Evolutionary conservation across 352 stramenopile species (phyloP).

Genomic region (Pythium utonaiense): DNA sequence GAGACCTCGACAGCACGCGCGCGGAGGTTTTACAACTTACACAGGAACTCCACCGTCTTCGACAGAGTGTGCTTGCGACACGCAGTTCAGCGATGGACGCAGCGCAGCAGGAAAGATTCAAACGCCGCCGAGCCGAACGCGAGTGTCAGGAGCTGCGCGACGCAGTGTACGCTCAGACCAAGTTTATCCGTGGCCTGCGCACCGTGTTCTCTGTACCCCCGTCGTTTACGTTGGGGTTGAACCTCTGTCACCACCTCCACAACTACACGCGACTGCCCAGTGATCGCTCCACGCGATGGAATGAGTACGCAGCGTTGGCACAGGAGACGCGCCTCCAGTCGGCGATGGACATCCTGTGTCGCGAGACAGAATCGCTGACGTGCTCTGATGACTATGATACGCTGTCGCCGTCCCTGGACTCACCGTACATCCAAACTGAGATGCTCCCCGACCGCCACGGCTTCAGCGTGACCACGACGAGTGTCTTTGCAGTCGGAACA

Average conservation of each 20-base stretch:
- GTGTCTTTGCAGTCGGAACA: conserved; percentile 35
- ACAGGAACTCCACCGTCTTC: conserved; percentile 1
- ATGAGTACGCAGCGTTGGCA: conserved; percentile 14
- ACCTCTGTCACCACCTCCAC: conserved; percentile 7
- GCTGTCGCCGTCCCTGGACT: conserved; percentile 2
- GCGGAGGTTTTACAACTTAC: neutral
- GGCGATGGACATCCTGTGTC: conserved; percentile 18
- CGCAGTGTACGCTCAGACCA: conserved; percentile 8
- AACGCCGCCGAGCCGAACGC: conserved; percentile 10
- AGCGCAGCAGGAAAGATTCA: neutral
- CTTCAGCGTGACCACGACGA: conserved; percentile 30
- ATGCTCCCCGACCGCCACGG: conserved; percentile 7
- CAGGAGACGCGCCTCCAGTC: conserved; percentile 8
- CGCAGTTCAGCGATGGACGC: conserved; percentile 1
- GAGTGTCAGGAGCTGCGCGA: conserved; percentile 14
- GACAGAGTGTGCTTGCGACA: neutral
- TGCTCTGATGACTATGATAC: neutral
- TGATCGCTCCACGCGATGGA: neutral
- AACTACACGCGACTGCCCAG: conserved; percentile 12
- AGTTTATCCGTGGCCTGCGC: conserved; percentile 9
- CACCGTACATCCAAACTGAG: conserved; percentile 8
- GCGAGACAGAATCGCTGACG: conserved; percentile 16
- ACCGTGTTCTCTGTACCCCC: conserved; percentile 10
- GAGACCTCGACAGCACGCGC: neutral
- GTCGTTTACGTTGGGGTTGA: neutral